These are phyloP conservation scores for Pythium dissotocum DNA, from an alignment of 352 stramenopile species.

Conservation along the genomic window DNA sequence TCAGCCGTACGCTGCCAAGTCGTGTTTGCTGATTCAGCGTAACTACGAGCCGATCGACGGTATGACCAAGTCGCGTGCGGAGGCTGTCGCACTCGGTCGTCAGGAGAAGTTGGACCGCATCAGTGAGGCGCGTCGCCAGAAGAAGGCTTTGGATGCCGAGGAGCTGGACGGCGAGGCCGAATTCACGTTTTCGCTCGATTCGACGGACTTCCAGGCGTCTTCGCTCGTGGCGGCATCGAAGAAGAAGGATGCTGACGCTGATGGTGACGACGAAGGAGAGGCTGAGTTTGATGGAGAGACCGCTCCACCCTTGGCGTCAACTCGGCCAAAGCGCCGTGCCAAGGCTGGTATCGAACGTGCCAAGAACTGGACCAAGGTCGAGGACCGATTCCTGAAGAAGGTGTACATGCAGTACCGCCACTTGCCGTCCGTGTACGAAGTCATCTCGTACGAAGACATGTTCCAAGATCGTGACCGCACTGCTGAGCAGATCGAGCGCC, in stretches of 20 bases:
- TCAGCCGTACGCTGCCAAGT: constrained; percentile 66
- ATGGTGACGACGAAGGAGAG: constrained; percentile 24
- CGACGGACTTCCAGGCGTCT: constrained; percentile 62
- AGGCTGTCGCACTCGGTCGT: constrained; percentile 62
- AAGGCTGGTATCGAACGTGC: constrained; percentile 47
- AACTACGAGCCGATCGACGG: constrained; percentile 74
- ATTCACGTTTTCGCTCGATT: constrained; percentile 69
- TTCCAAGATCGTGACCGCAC: constrained; percentile 87
- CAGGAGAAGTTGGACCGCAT: constrained; percentile 58
- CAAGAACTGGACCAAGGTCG: constrained; percentile 83
- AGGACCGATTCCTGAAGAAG: constrained; percentile 81
- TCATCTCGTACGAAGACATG: constrained; percentile 90
- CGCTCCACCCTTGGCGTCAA: constrained; percentile 18
- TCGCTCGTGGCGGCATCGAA: constrained; percentile 36
- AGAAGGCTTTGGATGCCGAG: constrained; percentile 70
- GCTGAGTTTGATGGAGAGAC: constrained; percentile 26
- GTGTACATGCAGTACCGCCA: constrained; percentile 79
- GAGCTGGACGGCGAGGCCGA: constrained; percentile 81
- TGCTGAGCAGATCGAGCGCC: constrained; percentile 80
- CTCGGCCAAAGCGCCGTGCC: constrained; percentile 28
- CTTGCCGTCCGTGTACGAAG: constrained; percentile 81
- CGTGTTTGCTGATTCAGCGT: constrained; percentile 71
- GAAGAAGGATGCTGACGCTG: not conserved
- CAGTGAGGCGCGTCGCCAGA: constrained; percentile 65
- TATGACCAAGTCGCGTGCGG: constrained; percentile 58